Conservation (phyloP, 2,329 filamentous ascomycete genomes). For the Aureobasidium leucospermi region DNA sequence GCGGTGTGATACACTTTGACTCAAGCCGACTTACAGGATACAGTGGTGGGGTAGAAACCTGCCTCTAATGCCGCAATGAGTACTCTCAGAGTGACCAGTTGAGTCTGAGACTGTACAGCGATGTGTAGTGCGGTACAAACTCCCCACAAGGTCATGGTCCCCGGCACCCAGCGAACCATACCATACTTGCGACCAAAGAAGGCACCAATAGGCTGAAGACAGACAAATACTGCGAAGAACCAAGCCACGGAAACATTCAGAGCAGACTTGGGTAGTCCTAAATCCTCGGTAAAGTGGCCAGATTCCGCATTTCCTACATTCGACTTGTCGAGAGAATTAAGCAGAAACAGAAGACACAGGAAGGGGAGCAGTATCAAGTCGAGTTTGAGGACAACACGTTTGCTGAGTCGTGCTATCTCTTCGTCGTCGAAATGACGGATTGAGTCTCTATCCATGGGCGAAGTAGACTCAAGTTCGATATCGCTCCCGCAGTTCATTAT, state of each 20-base stretch:
- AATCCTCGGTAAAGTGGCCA: constrained; percentile 52
- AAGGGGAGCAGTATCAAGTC: constrained; percentile 46
- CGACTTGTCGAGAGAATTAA: constrained; percentile 47
- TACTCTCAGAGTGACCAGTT: constrained; percentile 39
- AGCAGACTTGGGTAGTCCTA: constrained; percentile 45
- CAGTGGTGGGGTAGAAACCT: constrained; percentile 53
- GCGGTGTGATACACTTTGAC: not conserved
- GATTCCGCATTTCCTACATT: constrained; percentile 51
- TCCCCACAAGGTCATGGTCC: constrained; percentile 50
- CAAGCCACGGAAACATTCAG: constrained; percentile 50
- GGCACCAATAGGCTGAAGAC: constrained; percentile 49
- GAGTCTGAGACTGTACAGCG: constrained; percentile 39
- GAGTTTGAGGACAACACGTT: constrained; percentile 39
- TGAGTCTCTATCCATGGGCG: not conserved
- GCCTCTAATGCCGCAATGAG: constrained; percentile 45
- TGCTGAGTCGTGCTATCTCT: constrained; percentile 18
- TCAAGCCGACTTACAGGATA: constrained; percentile 32
- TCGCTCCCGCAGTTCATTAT: not conserved
- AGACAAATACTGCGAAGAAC: constrained; percentile 54
- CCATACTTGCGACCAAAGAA: constrained; percentile 51
- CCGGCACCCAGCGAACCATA: constrained; percentile 50
- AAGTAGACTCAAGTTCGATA: not conserved
- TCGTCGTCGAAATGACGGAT: not conserved
- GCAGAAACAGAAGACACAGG: constrained; percentile 44
- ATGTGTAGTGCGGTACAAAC: constrained; percentile 42